Evolutionary conservation across 2,329 filamentous ascomycete species (phyloP).

Genomic region (Claviceps spartinae): DNA sequence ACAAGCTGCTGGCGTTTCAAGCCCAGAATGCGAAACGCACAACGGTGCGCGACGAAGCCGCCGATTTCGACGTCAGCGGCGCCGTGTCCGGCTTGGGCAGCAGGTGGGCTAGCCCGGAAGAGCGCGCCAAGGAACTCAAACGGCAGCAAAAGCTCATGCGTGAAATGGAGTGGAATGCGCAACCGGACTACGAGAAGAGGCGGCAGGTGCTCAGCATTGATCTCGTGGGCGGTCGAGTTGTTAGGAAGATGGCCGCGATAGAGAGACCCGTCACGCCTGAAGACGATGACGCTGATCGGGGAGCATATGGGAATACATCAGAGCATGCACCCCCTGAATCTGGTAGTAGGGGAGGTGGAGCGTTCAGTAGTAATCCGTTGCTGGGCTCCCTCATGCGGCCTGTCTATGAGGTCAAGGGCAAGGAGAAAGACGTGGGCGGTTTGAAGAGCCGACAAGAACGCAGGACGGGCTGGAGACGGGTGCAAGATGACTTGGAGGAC

Average conservation of each 20-base stretch:
- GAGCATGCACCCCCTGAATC: conserved; percentile 16
- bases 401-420: conserved; percentile 39
- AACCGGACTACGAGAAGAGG: conserved; percentile 80
- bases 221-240: conserved; percentile 61
- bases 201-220: conserved; percentile 77
- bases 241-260: conserved; percentile 53
- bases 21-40: conserved; percentile 75
- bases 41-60: conserved; percentile 73
- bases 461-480: conserved; percentile 40
- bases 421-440: conserved; percentile 24
- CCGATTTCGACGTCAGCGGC: conserved; percentile 41
- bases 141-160: conserved; percentile 70
- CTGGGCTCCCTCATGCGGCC: conserved; percentile 53
- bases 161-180: conserved; percentile 75
- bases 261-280: conserved; percentile 44
- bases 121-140: conserved; percentile 71
- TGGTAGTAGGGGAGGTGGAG: conserved; percentile 31
- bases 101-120: conserved; percentile 76
- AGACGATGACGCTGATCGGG: conserved; percentile 22
- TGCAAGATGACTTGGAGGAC: conserved; percentile 45
- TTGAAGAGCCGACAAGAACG: conserved; percentile 28
- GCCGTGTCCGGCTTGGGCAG: conserved; percentile 30
- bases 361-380: conserved; percentile 57
- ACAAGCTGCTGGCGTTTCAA: conserved; percentile 70
- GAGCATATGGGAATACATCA: conserved; percentile 20